Evolutionary conservation across 768 basidiomycete species (phyloP), one percentile per base, ranked within the genome.

Genomic region (Calocera viscosa): DNA sequence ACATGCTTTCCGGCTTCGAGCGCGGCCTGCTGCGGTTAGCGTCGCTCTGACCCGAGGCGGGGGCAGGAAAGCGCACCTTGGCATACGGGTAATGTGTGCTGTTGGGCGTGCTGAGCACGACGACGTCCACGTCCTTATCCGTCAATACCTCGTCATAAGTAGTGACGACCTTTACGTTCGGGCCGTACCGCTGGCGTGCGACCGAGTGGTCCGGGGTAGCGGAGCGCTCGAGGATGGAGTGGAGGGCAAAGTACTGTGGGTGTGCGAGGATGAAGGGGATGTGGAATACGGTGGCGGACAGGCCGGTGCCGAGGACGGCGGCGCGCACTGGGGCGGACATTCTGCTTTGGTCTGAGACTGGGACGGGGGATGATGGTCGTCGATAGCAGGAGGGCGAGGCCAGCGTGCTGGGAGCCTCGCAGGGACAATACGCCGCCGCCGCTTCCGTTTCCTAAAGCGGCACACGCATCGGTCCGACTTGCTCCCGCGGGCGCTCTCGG

Each of bases 251-350:
- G 63, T 84, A 76, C 28, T 87, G 78, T 0, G 89, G 86, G 22
- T 88, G 79, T 1, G 88, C 84, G 66, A 87, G 82, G 67, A 94
- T 77, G 74, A 91, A 88, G 0, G 91, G 91, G 67, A 86, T 72
- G 74, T 94, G 91, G 77, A 94, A 92, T 1, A 87, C 88, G 41
- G 87, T 77, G 38, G 87, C 87, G 22, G 86, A 81, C 68, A 91
- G 83, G 41, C 90, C 91, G 38, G 88, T 85, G 22, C 89, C 90
- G 1, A 91, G 78, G 5, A 90, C 84, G 71, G 89, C 87, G 28
- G 86, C 84, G 40, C 80, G 81, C 72, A 91, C 86, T 22, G 86
- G 84, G 0, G 60, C 17, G 30, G 53, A n/a, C n/a, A n/a, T n/a
- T n/a, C n/a, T n/a, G n/a, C n/a, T n/a, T 17, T 40, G 39, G 39